Evolutionary conservation across 2,329 filamentous ascomycete genomes (phyloP), one percentile per base, ranked within the genome.

Genomic region (Claviceps paspali): DNA sequence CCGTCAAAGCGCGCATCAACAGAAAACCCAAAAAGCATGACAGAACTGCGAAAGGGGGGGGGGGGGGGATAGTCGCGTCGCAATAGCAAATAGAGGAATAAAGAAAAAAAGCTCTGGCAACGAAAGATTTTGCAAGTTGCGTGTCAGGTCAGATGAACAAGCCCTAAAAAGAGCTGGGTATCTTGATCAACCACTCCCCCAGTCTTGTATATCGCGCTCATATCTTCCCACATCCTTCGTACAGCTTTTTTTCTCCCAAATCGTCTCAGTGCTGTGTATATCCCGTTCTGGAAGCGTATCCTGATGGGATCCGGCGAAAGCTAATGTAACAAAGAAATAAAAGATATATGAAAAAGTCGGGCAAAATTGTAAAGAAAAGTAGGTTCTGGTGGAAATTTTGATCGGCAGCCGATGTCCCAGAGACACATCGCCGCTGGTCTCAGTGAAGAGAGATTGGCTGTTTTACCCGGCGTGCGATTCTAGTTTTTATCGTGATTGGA

Each of bases 101-200:
- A 28, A 24, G 12, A 32, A 15, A 6, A 6, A 39, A 43, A 45
- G 41, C 11, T 6, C 15, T 19, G 6, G 30, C 14, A 36, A 33
- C 7, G 19, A 35, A 35, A 26, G 14, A 27, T 35, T 14, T 28
- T 29, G 39, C 31, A 38, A 29, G 36, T 29, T 26, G 36, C 40
- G 35, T 41, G 40, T 41, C 43, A 46, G 44, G 49, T 51, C 49
- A 51, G 52, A 52, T 50, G 47, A 53, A 54, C 52, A 53, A 55
- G 53, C 52, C 53, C 53, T 51, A 46, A 24, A 29, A 45, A 50
- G 52, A 57, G 53, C 55, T 58, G 56, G 57, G 57, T 60, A 60
- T 60, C 56, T 59, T 54, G 45, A 48, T 51, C 48, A 51, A 52
- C 49, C 48, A 48, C 46, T 44, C 48, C 47, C n/a, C 45, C 42